Conservation (phyloP, 208 protist genomes). For the Crithidia sp. region DNA sequence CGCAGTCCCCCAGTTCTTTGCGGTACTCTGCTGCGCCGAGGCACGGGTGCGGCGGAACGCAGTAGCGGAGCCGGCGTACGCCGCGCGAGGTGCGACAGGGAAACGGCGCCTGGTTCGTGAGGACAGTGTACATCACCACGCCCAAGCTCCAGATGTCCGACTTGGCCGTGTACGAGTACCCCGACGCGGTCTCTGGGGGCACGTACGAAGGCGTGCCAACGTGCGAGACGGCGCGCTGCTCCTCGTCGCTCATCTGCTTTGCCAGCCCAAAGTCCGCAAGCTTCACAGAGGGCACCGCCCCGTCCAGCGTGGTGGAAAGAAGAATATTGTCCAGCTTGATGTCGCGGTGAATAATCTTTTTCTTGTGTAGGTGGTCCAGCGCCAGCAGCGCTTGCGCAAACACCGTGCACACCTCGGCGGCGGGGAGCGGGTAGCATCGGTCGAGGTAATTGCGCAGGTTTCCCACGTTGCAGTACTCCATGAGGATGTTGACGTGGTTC, state of each 20-base stretch:
- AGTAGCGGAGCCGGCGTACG: not conserved
- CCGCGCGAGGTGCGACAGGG: slow-evolving; percentile 24
- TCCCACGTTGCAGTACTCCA: slow-evolving; percentile 82
- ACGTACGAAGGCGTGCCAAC: slow-evolving; percentile 71
- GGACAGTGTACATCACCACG: slow-evolving; percentile 65
- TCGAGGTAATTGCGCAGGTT: slow-evolving; percentile 51
- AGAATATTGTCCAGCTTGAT: slow-evolving; percentile 95
- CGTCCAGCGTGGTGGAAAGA: slow-evolving; percentile 17
- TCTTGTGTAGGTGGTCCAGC: slow-evolving; percentile 75
- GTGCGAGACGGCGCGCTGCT: slow-evolving; percentile 37
- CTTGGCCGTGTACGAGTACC: slow-evolving; percentile 66
- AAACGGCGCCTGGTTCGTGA: slow-evolving; percentile 68
- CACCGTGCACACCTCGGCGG: slow-evolving; percentile 45
- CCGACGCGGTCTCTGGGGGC: slow-evolving; percentile 61
- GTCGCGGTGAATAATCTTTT: slow-evolving; percentile 94
- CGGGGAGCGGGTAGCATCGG: slow-evolving; percentile 47
- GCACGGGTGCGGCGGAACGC: slow-evolving; percentile 31
- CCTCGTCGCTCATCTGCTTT: slow-evolving; percentile 36
- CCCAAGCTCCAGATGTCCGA: slow-evolving; percentile 84
- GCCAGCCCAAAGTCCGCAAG: slow-evolving; percentile 79
- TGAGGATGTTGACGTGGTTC: slow-evolving; percentile 53
- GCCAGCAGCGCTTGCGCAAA: slow-evolving; percentile 74
- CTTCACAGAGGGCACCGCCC: slow-evolving; percentile 41
- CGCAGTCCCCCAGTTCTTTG: slow-evolving; percentile 54
- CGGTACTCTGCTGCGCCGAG: slow-evolving; percentile 46